Evolutionary conservation across 139 green algal species (phyloP).

Genomic region (Chlorella sp.): DNA sequence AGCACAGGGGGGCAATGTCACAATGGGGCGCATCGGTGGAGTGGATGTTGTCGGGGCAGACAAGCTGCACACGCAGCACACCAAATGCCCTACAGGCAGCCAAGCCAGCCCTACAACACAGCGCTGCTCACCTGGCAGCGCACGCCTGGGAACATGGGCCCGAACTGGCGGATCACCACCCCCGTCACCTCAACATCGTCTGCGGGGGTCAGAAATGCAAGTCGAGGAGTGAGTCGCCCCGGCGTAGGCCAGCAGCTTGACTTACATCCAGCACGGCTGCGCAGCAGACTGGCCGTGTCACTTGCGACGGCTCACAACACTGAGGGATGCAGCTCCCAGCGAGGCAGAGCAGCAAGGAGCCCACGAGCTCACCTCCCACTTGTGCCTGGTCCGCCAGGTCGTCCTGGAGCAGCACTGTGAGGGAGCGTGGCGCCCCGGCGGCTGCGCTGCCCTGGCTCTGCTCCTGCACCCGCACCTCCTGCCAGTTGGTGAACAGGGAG

Average conservation of each 20-base stretch:
- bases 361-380: slow-evolving; percentile 60
- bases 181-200: slow-evolving; percentile 87
- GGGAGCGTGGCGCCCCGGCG: slow-evolving; percentile 61
- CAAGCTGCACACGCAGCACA: not conserved
- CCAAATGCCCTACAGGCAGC: no score
- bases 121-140: slow-evolving; percentile 63
- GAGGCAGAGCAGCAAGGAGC: not conserved
- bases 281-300: not conserved
- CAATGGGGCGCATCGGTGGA: not conserved
- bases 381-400: slow-evolving; percentile 83
- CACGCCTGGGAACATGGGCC: slow-evolving; percentile 48
- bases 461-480: slow-evolving; percentile 85
- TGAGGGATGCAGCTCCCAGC: not conserved
- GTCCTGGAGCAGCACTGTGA: slow-evolving; percentile 80
- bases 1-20: not conserved
- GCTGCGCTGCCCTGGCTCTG: slow-evolving; percentile 57
- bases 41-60: not conserved
- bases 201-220: slow-evolving; percentile 34
- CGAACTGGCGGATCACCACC: slow-evolving; percentile 72
- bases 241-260: no score
- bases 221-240: not conserved
- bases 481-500: slow-evolving; percentile 54
- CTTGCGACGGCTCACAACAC: not conserved
- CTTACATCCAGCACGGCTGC: not conserved
- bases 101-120: slow-evolving; percentile 46